A percentile compares a stretch with the other conserved stretches of the same genome.
These are phyloP conservation scores for Mucor plumbeus DNA, from an alignment of 371 early-diverging fungal species.

Conservation along the genomic window DNA sequence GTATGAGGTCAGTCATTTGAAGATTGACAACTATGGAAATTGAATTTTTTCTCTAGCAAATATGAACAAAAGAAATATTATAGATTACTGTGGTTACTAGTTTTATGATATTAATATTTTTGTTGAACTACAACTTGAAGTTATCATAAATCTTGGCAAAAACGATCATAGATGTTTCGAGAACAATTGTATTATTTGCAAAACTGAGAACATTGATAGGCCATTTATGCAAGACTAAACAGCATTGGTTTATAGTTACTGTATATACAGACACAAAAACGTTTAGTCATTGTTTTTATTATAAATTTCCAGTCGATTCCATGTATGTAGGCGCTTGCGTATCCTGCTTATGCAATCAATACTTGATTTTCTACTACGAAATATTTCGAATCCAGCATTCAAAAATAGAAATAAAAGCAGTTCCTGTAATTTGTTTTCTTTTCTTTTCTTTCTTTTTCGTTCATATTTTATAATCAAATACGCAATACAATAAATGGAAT, in stretches of 20 bases:
- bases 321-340: background rate
- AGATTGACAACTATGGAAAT: no score
- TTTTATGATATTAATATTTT: background rate
- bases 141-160: background rate
- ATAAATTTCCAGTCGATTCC: background rate
- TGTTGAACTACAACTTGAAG: background rate
- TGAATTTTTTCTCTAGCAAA: no score
- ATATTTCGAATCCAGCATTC: background rate
- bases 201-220: no score
- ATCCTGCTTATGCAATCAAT: constrained; percentile 1
- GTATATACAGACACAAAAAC: no score
- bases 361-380: constrained; percentile 1
- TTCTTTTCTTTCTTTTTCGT: constrained; percentile 9
- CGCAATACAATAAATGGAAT: constrained; percentile 44
- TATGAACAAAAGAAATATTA: no score
- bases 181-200: background rate
- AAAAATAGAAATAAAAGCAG: constrained; percentile 4
- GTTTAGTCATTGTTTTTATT: no score
- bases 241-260: no score
- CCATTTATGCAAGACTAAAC: no score
- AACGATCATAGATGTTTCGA: background rate
- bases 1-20: no score
- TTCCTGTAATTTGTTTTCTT: constrained; percentile 9
- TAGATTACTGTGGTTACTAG: no score
- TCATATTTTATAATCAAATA: background rate